These are phyloP conservation scores for Penicillium sp. DNA, from an alignment of 2,329 filamentous ascomycete genomes.

Conservation along the genomic window DNA sequence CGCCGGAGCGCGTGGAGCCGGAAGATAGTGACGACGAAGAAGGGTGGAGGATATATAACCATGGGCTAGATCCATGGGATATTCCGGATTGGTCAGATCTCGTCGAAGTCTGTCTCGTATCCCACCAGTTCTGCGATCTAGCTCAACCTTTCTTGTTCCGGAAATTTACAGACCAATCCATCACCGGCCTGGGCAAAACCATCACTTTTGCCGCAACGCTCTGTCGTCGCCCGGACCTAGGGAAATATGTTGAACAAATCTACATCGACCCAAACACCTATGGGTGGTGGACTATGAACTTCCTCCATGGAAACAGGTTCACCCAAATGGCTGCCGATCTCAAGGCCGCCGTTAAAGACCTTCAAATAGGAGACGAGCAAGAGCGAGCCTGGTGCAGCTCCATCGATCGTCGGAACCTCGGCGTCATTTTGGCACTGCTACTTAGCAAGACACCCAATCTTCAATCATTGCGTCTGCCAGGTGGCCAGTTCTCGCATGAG, in stretches of 20 bases:
- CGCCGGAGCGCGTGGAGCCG: no score
- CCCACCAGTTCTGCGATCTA: constrained; percentile 18
- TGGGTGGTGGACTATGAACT: no score
- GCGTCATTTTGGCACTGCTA: constrained; percentile 18
- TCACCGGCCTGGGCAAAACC: background rate
- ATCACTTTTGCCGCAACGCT: constrained; percentile 17
- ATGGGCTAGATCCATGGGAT: no score
- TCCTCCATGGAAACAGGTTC: background rate
- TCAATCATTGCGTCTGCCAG: constrained; percentile 14
- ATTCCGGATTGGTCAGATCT: constrained; percentile 1
- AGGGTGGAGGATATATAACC: no score
- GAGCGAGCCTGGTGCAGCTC: constrained; percentile 19
- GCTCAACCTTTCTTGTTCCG: constrained; percentile 27
- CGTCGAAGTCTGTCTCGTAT: constrained; percentile 23
- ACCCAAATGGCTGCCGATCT: constrained; percentile 1
- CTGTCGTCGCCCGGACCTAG: constrained; percentile 20
- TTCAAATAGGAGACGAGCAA: constrained; percentile 11
- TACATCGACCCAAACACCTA: background rate
- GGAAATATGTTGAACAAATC: constrained; percentile 16
- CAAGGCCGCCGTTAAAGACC: constrained; percentile 5
- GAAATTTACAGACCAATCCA: constrained; percentile 13
- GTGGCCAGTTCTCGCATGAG: constrained; percentile 3
- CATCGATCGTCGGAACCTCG: constrained; percentile 10
- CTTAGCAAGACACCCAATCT: constrained; percentile 23
- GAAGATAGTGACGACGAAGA: no score